These are phyloP conservation scores for Orbilia javanica DNA, from an alignment of 2,329 filamentous ascomycete species.

Conservation along the genomic window DNA sequence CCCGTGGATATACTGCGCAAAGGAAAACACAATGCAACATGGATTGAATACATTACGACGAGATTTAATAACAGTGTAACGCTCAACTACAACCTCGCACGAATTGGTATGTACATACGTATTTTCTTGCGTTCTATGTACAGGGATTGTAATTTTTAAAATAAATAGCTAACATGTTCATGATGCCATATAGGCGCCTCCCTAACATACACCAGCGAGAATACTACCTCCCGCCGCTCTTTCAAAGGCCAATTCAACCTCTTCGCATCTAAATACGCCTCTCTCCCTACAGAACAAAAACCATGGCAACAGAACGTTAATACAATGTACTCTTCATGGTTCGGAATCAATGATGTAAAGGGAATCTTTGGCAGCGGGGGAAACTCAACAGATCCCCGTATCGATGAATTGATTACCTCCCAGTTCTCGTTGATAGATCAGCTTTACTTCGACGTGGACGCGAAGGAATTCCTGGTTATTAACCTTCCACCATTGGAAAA, in stretches of 20 bases:
- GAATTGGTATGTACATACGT: background rate
- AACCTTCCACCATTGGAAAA: constrained; percentile 4
- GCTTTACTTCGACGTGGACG: constrained; percentile 2
- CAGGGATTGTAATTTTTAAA: background rate
- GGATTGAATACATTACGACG: background rate
- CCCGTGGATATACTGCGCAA: background rate
- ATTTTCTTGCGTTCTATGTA: background rate
- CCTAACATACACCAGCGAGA: background rate
- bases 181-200: background rate
- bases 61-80: background rate
- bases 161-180: background rate
- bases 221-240: background rate
- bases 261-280: background rate
- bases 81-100: constrained; percentile 2
- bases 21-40: background rate
- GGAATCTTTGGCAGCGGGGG: background rate
- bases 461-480: background rate
- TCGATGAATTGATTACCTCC: background rate
- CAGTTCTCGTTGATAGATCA: background rate
- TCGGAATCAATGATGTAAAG: constrained; percentile 71
- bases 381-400: background rate
- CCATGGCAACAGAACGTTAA: constrained; percentile 64
- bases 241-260: constrained; percentile 2
- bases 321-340: constrained; percentile 68
- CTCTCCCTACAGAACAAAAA: background rate